These are phyloP conservation scores for Clitopilus passeckerianus DNA, from an alignment of 768 basidiomycete genomes.

Conservation along the genomic window DNA sequence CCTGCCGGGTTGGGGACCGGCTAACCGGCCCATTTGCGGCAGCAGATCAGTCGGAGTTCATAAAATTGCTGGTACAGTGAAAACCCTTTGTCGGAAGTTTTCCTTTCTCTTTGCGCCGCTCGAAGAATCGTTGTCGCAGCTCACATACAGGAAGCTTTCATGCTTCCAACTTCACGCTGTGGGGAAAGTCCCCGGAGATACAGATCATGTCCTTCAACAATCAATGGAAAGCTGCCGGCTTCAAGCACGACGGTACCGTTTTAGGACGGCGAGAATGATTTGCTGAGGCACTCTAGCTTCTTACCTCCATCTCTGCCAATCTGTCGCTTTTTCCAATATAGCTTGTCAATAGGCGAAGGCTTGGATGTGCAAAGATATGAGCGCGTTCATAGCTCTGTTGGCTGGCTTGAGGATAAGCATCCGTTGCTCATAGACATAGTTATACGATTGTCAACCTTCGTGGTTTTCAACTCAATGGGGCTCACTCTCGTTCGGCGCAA, in stretches of 20 bases:
- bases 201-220: conserved; percentile 58
- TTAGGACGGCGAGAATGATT: conserved; percentile 47
- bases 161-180: conserved; percentile 56
- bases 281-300: conserved; percentile 21
- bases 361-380: conserved; percentile 73
- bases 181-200: conserved; percentile 94
- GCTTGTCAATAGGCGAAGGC: conserved; percentile 34
- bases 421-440: conserved; percentile 86
- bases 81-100: neutral
- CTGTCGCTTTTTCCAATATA: conserved; percentile 41
- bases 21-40: neutral
- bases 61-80: neutral
- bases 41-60: neutral
- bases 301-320: conserved; percentile 42
- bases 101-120: conserved; percentile 34
- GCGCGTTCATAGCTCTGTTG: conserved; percentile 48
- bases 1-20: neutral
- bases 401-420: conserved; percentile 30
- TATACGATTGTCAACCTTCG: conserved; percentile 68
- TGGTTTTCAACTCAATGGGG: conserved; percentile 82
- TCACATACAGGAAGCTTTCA: conserved; percentile 56
- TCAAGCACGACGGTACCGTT: conserved; percentile 63
- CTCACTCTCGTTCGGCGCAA: conserved; percentile 77
- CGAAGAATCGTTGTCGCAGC: conserved; percentile 87
- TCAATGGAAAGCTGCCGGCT: conserved; percentile 70